Conservation (phyloP, 2,329 filamentous ascomycete genomes). For the Penicillium polonicum region DNA sequence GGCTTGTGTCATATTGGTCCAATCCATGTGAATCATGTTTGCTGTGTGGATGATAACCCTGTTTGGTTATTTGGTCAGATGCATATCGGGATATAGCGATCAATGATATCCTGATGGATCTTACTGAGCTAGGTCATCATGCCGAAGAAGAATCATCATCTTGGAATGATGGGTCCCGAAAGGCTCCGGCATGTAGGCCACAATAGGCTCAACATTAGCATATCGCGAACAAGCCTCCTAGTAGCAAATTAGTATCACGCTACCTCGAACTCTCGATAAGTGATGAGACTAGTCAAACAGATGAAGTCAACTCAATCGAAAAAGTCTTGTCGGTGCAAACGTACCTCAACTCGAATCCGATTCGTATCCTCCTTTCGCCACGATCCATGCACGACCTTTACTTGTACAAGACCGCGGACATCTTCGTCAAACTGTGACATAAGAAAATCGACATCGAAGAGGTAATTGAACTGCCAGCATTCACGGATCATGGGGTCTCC, state of each 20-base stretch:
- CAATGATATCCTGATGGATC: conserved; percentile 7
- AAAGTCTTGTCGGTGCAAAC: neutral
- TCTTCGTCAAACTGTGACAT: conserved; percentile 61
- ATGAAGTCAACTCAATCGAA: neutral
- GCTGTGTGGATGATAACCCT: conserved; percentile 79
- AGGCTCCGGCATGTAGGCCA: conserved; percentile 75
- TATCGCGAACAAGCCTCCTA: conserved; percentile 63
- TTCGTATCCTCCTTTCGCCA: conserved; percentile 67
- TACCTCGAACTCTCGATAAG: neutral
- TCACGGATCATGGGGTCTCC: conserved; percentile 70
- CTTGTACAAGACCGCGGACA: conserved; percentile 51
- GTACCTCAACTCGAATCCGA: conserved; percentile 58
- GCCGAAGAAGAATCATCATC: conserved; percentile 79
- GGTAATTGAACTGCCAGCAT: conserved; percentile 59
- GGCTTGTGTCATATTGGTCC: conserved; percentile 83
- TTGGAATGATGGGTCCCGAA: conserved; percentile 87
- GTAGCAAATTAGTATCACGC: neutral
- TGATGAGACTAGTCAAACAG: neutral
- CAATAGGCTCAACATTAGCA: conserved; percentile 67
- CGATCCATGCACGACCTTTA: conserved; percentile 63
- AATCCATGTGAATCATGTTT: conserved; percentile 86
- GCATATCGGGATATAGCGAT: neutral
- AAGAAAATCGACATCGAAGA: conserved; percentile 59
- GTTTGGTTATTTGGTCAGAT: neutral
- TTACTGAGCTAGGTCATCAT: conserved; percentile 70